A percentile compares a stretch with the other conserved stretches of the same genome.
phyloP scores from a whole-genome alignment of 345 rosid genomes.

The Pistacia integerrima region DNA sequence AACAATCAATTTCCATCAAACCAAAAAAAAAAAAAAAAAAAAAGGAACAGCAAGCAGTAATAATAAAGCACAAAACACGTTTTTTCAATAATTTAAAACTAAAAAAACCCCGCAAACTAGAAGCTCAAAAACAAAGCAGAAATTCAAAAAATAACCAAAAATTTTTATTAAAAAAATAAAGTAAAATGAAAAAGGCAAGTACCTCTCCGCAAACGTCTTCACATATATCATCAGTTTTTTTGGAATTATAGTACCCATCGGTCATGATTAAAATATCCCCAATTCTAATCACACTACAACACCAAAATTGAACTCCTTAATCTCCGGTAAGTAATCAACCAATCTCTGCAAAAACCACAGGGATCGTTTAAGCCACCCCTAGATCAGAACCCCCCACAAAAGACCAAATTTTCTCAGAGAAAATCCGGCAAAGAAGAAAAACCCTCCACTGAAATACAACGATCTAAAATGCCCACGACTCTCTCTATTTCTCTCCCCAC shows the following conservation, averaged over 20 bases:
- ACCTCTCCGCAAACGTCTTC: constrained; percentile 86
- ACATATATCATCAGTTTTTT: constrained; percentile 88
- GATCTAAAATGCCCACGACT: constrained; percentile 20
- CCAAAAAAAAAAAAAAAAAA: not conserved
- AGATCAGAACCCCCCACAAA: constrained; percentile 25
- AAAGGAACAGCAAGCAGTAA: no score
- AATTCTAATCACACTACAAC: not conserved
- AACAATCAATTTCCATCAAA: not conserved
- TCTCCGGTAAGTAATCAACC: constrained; percentile 8
- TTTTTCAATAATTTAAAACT: not conserved
- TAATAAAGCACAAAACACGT: not conserved
- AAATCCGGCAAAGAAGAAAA: constrained; percentile 21
- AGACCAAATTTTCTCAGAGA: constrained; percentile 8
- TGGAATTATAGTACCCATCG: constrained; percentile 71
- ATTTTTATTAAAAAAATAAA: not conserved
- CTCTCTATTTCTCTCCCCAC: constrained; percentile 10
- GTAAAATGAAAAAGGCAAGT: not conserved
- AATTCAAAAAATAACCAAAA: not conserved
- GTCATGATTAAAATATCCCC: constrained; percentile 47
- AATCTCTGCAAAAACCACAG: not conserved
- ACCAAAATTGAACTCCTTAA: not conserved
- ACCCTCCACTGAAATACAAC: constrained; percentile 18
- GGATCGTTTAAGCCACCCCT: constrained; percentile 28
- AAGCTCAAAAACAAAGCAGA: not conserved
- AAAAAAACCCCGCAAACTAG: not conserved